A percentile compares a stretch with the other conserved stretches of the same genome.
phyloP scores from a whole-genome alignment of 2,329 filamentous ascomycete genomes.

The Mollisia scopiformis region DNA sequence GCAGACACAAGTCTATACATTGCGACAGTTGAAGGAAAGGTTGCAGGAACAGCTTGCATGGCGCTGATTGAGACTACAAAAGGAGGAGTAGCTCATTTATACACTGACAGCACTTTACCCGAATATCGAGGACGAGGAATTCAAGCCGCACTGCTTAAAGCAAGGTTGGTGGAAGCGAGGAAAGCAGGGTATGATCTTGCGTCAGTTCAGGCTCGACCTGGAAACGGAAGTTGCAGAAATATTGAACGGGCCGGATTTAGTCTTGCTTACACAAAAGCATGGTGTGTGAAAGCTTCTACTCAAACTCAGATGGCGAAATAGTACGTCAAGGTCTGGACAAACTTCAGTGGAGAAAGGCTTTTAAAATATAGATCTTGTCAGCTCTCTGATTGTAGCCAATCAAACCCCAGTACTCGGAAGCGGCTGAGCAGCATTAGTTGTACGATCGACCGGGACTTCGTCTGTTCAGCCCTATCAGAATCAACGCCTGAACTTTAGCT shows the following conservation, averaged over 20 bases:
- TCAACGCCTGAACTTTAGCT: not conserved
- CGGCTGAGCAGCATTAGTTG: not conserved
- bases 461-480: not conserved
- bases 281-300: not conserved
- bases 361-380: too few relatives aligned
- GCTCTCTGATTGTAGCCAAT: too few relatives aligned
- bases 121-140: constrained; percentile 6
- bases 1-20: constrained; percentile 6
- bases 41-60: constrained; percentile 4
- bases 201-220: not conserved
- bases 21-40: constrained; percentile 8
- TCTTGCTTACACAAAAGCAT: constrained; percentile 9
- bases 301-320: too few relatives aligned
- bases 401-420: not conserved
- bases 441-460: not conserved
- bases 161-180: constrained; percentile 8
- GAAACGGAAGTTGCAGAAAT: constrained; percentile 9
- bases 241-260: constrained; percentile 10
- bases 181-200: constrained; percentile 10
- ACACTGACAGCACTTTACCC: constrained; percentile 10
- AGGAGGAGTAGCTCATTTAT: constrained; percentile 8
- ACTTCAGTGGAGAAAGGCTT: too few relatives aligned
- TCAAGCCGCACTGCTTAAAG: constrained; percentile 1
- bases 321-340: too few relatives aligned
- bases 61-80: constrained; percentile 4